phyloP scores from a whole-genome alignment of 1,284 basidiomycete species.

The Irpex sp. region DNA sequence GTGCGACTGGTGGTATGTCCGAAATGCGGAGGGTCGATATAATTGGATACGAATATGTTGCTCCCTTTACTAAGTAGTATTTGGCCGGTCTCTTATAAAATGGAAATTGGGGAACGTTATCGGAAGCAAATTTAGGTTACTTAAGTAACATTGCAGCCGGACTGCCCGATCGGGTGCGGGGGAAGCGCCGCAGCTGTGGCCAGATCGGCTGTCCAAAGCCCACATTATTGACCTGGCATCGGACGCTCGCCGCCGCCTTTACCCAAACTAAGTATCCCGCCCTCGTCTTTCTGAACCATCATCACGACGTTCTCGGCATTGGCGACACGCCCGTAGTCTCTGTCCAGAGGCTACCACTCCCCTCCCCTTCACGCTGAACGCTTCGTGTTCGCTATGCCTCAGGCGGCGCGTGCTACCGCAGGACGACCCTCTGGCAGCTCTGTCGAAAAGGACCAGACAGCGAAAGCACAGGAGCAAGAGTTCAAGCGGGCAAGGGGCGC shows the following conservation, averaged over 20 bases:
- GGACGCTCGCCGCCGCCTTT: constrained; percentile 4
- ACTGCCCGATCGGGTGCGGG: not conserved
- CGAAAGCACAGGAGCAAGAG: constrained; percentile 48
- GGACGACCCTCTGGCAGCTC: constrained; percentile 9
- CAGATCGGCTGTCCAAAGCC: not conserved
- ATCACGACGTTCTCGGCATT: not conserved
- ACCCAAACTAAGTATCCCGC: not conserved
- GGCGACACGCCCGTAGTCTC: not conserved
- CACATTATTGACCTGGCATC: not conserved
- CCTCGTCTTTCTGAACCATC: constrained; percentile 4
- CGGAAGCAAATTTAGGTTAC: not conserved
- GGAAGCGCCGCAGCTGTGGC: not conserved
- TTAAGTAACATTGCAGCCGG: not conserved
- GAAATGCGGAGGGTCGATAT: not conserved
- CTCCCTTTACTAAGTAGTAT: not conserved
- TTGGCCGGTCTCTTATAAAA: not conserved
- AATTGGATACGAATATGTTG: not conserved
- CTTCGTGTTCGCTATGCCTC: constrained; percentile 7
- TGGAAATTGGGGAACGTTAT: not conserved
- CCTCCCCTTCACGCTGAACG: constrained; percentile 3
- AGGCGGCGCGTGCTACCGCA: constrained; percentile 6
- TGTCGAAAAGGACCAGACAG: constrained; percentile 36
- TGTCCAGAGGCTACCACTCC: not conserved
- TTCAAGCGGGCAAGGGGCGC: constrained; percentile 68
- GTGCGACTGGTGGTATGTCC: not conserved